Percentiles rank a stretch among this genome's conserved stretches.
Evolutionary conservation across 345 rosid species (phyloP).

Genomic region (Gossypium sturtianum): DNA sequence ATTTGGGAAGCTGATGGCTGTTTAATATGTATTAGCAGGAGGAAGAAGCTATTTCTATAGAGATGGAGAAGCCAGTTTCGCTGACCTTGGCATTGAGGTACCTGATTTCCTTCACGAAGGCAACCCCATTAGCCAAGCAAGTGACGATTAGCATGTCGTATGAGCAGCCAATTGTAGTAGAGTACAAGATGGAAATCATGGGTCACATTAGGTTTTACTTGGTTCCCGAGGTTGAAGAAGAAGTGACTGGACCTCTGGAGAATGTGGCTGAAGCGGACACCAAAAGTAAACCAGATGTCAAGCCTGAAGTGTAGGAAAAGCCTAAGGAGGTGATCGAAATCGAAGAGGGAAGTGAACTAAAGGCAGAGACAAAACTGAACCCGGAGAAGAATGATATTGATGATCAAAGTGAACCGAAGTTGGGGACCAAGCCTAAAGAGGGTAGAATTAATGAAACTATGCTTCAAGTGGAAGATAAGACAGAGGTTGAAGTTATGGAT

Average conservation of each 20-base stretch:
- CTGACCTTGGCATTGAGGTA: neutral
- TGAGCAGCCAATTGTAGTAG: neutral
- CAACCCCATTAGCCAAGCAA: neutral
- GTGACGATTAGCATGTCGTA: neutral
- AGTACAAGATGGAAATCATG: neutral
- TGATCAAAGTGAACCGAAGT: neutral
- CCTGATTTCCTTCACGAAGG: neutral
- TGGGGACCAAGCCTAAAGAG: neutral
- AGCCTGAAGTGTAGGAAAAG: neutral
- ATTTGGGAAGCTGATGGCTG: neutral
- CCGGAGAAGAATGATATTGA: neutral
- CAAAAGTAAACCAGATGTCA: neutral
- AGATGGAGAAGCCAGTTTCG: neutral
- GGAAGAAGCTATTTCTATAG: neutral
- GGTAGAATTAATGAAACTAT: neutral
- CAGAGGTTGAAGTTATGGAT: neutral
- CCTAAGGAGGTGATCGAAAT: neutral
- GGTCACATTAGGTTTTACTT: constrained; percentile 6
- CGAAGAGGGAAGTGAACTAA: neutral
- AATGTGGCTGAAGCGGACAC: neutral
- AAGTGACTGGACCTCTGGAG: neutral
- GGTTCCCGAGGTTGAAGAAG: neutral
- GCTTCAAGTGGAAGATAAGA: neutral
- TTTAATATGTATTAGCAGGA: neutral
- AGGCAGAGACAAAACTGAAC: neutral